Evolutionary conservation across 1,284 basidiomycete species (phyloP).

Genomic region (Fomitopsis palustris): DNA sequence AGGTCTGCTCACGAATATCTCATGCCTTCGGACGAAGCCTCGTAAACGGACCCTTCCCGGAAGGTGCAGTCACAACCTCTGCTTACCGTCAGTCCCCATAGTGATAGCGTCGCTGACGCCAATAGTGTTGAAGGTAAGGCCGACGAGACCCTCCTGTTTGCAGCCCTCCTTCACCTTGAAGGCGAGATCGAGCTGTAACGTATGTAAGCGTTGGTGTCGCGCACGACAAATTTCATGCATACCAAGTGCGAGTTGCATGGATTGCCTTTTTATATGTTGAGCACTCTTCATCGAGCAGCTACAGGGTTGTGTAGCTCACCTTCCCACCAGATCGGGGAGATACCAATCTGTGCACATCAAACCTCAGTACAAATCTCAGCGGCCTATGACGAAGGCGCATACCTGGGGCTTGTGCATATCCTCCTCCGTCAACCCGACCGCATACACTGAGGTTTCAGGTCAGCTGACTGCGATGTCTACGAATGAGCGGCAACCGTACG

Average conservation of each 20-base stretch:
- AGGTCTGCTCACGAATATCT: conserved; percentile 60
- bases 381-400: conserved; percentile 7
- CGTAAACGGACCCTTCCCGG: not conserved
- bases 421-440: conserved; percentile 69
- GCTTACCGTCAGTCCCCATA: conserved; percentile 76
- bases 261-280: conserved; percentile 48
- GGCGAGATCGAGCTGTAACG: conserved; percentile 65
- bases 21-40: conserved; percentile 51
- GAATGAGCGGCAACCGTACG: conserved; percentile 40
- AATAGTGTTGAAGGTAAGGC: conserved; percentile 77
- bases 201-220: too few relatives aligned
- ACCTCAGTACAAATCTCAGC: not conserved
- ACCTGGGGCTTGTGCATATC: conserved; percentile 84
- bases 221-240: conserved; percentile 16
- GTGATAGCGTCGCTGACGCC: conserved; percentile 83
- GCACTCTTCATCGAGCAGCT: not conserved
- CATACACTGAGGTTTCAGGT: conserved; percentile 55
- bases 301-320: conserved; percentile 39
- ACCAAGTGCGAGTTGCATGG: conserved; percentile 81
- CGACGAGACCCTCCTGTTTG: conserved; percentile 70
- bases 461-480: conserved; percentile 5
- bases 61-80: not conserved
- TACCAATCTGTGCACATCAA: conserved; percentile 58
- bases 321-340: conserved; percentile 87
- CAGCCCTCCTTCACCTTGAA: conserved; percentile 76